A percentile compares a stretch with the other conserved stretches of the same genome.
phyloP scores from a whole-genome alignment of 2,329 filamentous ascomycete genomes.

The Cryphonectria naterciae region DNA sequence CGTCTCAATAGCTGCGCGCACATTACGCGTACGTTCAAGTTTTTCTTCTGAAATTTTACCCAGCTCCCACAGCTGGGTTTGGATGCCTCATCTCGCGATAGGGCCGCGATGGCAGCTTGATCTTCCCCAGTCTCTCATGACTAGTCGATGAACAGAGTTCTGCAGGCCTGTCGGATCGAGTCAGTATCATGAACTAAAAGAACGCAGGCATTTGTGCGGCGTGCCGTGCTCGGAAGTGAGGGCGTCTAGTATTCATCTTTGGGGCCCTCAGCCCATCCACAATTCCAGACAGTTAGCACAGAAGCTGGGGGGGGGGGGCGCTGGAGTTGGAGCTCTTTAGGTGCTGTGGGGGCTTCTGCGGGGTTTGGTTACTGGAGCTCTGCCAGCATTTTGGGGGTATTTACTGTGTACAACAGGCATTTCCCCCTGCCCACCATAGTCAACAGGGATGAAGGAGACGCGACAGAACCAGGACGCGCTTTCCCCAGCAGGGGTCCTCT shows the following conservation, averaged over 20 bases:
- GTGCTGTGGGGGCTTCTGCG: background rate
- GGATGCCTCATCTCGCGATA: background rate
- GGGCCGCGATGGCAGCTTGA: background rate
- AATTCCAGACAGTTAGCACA: too few species aligned
- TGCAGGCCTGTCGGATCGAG: background rate
- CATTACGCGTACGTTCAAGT: background rate
- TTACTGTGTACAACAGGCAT: background rate
- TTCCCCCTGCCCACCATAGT: background rate
- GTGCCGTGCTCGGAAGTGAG: background rate
- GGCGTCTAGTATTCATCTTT: background rate
- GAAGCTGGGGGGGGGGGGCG: too few species aligned
- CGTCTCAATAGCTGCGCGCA: background rate
- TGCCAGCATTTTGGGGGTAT: background rate
- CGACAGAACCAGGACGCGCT: background rate
- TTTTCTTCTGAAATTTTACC: background rate
- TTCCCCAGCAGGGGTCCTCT: background rate
- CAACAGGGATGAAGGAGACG: background rate
- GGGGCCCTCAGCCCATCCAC: background rate
- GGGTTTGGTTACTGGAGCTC: background rate
- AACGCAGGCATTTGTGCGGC: background rate
- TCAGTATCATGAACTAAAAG: background rate
- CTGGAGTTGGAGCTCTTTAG: background rate
- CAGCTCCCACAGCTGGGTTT: background rate
- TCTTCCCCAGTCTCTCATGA: background rate
- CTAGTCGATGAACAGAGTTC: background rate